phyloP scores from a whole-genome alignment of 169 alveolate species.

The Plasmodium fragile region DNA sequence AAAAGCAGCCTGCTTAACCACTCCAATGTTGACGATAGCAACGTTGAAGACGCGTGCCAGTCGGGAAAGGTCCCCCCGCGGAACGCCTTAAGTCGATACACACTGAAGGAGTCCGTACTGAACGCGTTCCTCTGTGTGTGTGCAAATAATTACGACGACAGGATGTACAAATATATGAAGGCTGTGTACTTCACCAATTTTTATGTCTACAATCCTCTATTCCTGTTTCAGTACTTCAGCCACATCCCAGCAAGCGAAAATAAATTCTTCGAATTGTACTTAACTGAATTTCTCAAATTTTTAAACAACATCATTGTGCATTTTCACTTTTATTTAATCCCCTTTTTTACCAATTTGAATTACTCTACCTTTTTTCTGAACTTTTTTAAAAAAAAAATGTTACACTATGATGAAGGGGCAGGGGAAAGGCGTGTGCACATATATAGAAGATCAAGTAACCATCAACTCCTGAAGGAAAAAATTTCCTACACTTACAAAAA shows the following conservation, averaged over 20 bases:
- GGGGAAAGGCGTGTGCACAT: neutral
- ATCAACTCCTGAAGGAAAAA: neutral
- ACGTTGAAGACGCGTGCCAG: neutral
- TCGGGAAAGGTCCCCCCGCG: neutral
- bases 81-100: neutral
- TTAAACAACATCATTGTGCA: constrained; percentile 56
- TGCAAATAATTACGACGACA: constrained; percentile 60
- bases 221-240: constrained; percentile 40
- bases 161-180: constrained; percentile 45
- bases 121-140: neutral
- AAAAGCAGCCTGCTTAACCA: neutral
- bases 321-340: constrained; percentile 66
- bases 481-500: constrained; percentile 3
- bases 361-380: constrained; percentile 32
- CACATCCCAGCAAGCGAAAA: constrained; percentile 9
- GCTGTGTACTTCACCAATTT: constrained; percentile 25
- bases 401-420: neutral
- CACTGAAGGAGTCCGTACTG: constrained; percentile 23
- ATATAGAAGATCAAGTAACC: constrained; percentile 4
- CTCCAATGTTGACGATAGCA: neutral
- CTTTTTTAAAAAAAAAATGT: constrained; percentile 39
- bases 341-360: constrained; percentile 66
- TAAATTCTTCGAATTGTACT: constrained; percentile 27
- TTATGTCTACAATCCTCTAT: constrained; percentile 54
- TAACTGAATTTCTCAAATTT: constrained; percentile 42